These are phyloP conservation scores for Ceratocystis albifundus DNA, from an alignment of 2,329 filamentous ascomycete species.

Conservation along the genomic window DNA sequence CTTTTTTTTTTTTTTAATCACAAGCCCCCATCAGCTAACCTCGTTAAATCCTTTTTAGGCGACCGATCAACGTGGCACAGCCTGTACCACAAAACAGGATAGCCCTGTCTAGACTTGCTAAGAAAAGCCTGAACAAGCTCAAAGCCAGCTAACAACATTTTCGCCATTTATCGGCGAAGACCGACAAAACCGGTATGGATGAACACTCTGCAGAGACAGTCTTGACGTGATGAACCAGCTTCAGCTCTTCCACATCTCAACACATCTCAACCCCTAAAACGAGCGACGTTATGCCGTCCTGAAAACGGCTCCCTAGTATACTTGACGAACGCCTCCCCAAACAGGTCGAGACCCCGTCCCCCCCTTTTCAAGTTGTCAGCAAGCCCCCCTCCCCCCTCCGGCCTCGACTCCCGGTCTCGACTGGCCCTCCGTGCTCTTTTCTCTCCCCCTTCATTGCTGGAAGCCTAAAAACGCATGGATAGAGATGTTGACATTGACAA, in stretches of 20 bases:
- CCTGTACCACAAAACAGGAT: background rate
- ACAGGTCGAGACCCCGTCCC: background rate
- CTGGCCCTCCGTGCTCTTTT: background rate
- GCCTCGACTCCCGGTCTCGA: background rate
- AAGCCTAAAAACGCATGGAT: background rate
- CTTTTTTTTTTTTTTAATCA: background rate
- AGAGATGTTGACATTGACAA: slow-evolving; percentile 1
- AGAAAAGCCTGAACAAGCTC: background rate
- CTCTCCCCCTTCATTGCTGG: background rate
- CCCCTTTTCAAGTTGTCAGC: background rate
- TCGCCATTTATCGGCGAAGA: too few species aligned
- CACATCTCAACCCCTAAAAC: too few species aligned
- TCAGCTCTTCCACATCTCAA: too few species aligned
- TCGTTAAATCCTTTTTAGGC: background rate
- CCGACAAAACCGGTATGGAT: too few species aligned
- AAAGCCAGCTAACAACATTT: background rate
- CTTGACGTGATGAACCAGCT: too few species aligned
- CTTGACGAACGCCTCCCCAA: background rate
- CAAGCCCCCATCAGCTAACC: slow-evolving; percentile 1
- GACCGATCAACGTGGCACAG: background rate
- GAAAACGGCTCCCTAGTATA: too few species aligned
- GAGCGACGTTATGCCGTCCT: too few species aligned
- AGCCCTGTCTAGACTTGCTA: background rate
- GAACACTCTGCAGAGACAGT: too few species aligned
- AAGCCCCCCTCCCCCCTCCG: background rate